Evolutionary conservation across 208 protist genomes (phyloP).

Genomic region (Trypanosoma congolense): DNA sequence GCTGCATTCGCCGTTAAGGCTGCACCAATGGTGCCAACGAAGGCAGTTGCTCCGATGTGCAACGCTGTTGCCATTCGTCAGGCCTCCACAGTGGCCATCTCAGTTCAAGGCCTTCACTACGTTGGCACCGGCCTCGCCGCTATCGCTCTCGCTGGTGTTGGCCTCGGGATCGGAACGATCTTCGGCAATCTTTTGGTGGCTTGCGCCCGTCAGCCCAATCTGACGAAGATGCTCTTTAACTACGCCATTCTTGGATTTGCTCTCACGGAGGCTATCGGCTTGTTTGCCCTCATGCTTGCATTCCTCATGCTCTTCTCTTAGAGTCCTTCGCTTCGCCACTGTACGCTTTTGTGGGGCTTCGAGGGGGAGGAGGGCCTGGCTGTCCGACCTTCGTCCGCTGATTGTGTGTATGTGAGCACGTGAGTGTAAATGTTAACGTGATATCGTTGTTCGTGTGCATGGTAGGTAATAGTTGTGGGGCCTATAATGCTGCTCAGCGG

Average conservation of each 20-base stretch:
- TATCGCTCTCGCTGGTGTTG: conserved; percentile 87
- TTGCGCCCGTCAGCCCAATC: conserved; percentile 85
- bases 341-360: no score
- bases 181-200: conserved; percentile 83
- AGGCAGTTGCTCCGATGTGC: conserved; percentile 19
- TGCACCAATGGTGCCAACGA: not conserved
- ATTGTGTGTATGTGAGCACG: no score
- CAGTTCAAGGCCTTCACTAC: conserved; percentile 89
- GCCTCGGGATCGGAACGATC: conserved; percentile 88
- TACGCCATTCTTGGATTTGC: conserved; percentile 91
- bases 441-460: no score
- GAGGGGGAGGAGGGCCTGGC: no score
- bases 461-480: no score
- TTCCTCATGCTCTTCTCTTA: conserved; percentile 93
- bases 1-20: conserved; percentile 30
- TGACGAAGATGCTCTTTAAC: conserved; percentile 90
- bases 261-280: conserved; percentile 88
- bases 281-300: conserved; percentile 89
- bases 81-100: conserved; percentile 83
- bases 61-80: conserved; percentile 37
- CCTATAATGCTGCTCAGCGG: no score
- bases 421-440: no score
- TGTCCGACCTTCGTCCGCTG: no score
- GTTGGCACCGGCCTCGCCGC: conserved; percentile 87
- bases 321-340: conserved; percentile 20